Evolutionary conservation across 208 protist genomes (phyloP).

Genomic region (Trypanosoma boissoni): DNA sequence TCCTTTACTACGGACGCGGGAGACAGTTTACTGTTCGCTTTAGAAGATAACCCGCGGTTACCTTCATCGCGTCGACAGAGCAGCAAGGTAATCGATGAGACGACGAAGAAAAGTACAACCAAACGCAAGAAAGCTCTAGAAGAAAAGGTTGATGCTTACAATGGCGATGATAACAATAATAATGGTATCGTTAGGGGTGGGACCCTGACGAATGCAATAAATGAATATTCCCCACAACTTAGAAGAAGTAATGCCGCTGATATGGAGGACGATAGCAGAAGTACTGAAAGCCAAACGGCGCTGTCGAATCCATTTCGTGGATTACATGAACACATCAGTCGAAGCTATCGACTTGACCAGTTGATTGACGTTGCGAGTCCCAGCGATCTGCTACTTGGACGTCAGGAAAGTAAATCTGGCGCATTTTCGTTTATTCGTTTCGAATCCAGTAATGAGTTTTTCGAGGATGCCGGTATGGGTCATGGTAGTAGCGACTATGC

Average conservation of each 20-base stretch:
- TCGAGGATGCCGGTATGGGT: conserved; percentile 37
- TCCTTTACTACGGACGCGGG: too few relatives aligned
- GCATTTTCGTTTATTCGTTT: conserved; percentile 73
- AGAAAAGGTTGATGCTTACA: too few relatives aligned
- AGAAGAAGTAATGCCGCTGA: neutral
- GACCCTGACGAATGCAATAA: too few relatives aligned
- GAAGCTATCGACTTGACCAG: conserved; percentile 79
- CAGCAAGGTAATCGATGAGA: too few relatives aligned
- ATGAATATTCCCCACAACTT: too few relatives aligned
- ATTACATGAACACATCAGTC: conserved; percentile 47
- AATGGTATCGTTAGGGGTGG: too few relatives aligned
- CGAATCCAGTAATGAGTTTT: conserved; percentile 27
- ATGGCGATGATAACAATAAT: too few relatives aligned
- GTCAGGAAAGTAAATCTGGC: conserved; percentile 56
- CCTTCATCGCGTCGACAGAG: too few relatives aligned
- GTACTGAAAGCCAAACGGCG: conserved; percentile 12
- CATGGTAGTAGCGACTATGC: conserved; percentile 37
- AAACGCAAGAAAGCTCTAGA: too few relatives aligned
- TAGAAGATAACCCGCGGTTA: too few relatives aligned
- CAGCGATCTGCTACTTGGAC: conserved; percentile 44
- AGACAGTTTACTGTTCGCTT: too few relatives aligned
- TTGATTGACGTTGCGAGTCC: conserved; percentile 32
- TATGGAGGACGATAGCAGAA: neutral
- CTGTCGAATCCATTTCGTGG: conserved; percentile 69
- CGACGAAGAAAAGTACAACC: too few relatives aligned